These are phyloP conservation scores for Gigaspora rosea DNA, from an alignment of 192 early-diverging fungal species.

Conservation along the genomic window DNA sequence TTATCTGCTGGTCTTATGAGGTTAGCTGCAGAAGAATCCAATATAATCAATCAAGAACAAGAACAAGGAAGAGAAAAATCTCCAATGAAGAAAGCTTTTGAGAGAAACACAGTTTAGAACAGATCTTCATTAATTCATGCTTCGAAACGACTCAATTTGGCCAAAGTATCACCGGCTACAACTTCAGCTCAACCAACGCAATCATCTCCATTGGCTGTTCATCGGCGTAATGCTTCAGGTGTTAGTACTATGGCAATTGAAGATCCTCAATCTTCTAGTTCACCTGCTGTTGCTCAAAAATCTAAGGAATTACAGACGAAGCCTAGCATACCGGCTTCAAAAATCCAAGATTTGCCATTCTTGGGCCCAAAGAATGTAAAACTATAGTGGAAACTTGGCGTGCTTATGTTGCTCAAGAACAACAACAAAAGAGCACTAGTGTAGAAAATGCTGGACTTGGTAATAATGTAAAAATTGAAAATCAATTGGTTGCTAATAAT, in stretches of 20 bases:
- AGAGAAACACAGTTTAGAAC: background rate
- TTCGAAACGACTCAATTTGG: background rate
- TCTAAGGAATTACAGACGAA: background rate
- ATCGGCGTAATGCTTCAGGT: background rate
- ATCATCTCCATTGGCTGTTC: conserved; percentile 19
- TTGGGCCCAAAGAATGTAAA: conserved; percentile 37
- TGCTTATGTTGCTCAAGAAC: conserved; percentile 39
- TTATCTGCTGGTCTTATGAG: conserved; percentile 22
- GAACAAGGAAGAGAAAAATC: conserved; percentile 4
- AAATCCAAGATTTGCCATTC: conserved; percentile 31
- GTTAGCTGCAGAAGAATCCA: conserved; percentile 2
- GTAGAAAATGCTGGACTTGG: background rate
- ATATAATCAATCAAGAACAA: background rate
- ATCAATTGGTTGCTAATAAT: background rate
- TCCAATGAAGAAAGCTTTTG: background rate
- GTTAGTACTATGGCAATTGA: conserved; percentile 5
- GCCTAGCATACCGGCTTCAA: conserved; percentile 29
- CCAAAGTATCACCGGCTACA: background rate
- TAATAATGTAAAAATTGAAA: background rate
- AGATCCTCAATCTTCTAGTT: conserved; percentile 23
- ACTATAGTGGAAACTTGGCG: conserved; percentile 48
- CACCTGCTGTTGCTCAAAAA: background rate
- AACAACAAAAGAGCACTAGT: background rate
- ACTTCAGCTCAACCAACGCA: conserved; percentile 12
- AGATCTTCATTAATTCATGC: background rate